Base-by-base conservation (phyloP, 176 grass and related monocot species). In the Oryza longistaminata region DNA sequence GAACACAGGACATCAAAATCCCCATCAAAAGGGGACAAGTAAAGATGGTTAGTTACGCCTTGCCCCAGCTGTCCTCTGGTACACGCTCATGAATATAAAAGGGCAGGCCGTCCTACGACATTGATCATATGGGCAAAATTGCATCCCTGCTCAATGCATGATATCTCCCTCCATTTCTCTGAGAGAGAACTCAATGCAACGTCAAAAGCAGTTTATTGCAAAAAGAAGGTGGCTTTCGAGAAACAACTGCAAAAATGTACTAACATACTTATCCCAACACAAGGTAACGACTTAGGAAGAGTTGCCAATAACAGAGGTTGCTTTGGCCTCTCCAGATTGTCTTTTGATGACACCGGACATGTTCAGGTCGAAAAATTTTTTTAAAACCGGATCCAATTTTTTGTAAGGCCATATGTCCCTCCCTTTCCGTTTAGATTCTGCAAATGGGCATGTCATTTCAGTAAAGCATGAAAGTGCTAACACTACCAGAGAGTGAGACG, bases 1-100 rank as follows among this genome's bases (percentile, higher is more conserved):
- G 5, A 39, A 8, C n/a, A n/a, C n/a, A 78, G 34, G 21, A 76
- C 77, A 87, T 52, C 27, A 85, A 78, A 60, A n/a, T n/a, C n/a
- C n/a, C 62, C 31, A 50, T 62, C 70, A n/a, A 71, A 45, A 52
- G 71, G 50, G 11, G 16, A 8, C 64, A 75, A 24, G 33, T 42
- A 73, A 78, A 11, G 8, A 70, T 42, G 33, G 71, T 16, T 27
- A 19, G 49, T 74, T 43, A 97, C n/a, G n/a, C 95, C 92, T 97
- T 98, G 91, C 95, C 95, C 95, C 83, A n/a, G n/a, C n/a, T n/a
- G n/a, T n/a, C n/a, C n/a, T n/a, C n/a, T n/a, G 95, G 95, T 79
- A 98, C 95, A 90, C 93, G n/a, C n/a, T n/a, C 95, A 77, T 98
- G 91, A 86, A 98, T 95, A 83, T 95, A 98, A 71, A 98, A n/a